These are phyloP conservation scores for Termitomyces sp. DNA, from an alignment of 768 basidiomycete species.

Conservation along the genomic window DNA sequence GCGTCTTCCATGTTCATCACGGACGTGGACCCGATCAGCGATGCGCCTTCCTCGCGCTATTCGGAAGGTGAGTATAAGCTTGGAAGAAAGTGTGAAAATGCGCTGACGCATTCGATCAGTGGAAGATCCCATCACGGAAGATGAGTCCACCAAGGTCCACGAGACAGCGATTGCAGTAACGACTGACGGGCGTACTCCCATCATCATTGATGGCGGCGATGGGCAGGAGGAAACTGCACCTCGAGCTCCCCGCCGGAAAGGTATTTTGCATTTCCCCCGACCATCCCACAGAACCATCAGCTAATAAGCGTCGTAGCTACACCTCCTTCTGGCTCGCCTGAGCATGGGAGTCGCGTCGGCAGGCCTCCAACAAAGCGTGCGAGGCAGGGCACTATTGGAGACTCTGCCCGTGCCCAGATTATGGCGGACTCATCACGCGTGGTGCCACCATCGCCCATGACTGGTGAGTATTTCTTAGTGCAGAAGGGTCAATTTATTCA, in stretches of 20 bases:
- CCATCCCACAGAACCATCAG: no score
- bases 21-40: not conserved
- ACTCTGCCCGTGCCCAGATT: not conserved
- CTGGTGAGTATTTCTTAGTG: no score
- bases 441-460: not conserved
- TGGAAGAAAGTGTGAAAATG: no score
- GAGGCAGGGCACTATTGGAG: constrained; percentile 3
- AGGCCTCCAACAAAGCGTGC: not conserved
- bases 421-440: not conserved
- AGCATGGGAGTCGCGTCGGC: not conserved
- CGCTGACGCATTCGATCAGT: not conserved
- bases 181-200: not conserved
- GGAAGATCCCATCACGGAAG: not conserved
- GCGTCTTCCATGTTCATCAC: not conserved
- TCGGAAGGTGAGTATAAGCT: no score
- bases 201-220: not conserved
- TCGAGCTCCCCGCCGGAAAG: not conserved
- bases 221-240: not conserved
- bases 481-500: no score
- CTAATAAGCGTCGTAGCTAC: no score
- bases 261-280: no score
- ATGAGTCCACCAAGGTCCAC: not conserved
- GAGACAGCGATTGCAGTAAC: no score
- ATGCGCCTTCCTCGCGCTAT: not conserved
- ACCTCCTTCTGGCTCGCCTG: not conserved